Percentiles rank a stretch among this genome's conserved stretches.
Evolutionary conservation across 768 basidiomycete species (phyloP).

Genomic region (Gloeostereum incarnatum): DNA sequence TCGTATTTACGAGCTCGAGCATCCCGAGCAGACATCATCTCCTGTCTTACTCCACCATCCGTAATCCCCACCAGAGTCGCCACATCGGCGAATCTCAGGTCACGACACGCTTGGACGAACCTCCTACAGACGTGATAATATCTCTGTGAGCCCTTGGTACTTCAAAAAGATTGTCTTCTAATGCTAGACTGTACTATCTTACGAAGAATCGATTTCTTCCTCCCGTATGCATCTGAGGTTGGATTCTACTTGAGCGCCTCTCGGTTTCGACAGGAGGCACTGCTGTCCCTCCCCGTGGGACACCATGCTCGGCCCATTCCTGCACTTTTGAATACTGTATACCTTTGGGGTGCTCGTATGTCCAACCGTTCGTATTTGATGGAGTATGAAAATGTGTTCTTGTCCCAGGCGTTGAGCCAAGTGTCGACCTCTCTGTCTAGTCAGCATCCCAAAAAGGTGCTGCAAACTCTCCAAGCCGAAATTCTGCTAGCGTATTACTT

Average conservation of each 20-base stretch:
- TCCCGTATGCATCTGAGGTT: conserved; percentile 37
- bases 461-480: conserved; percentile 44
- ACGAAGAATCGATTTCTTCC: conserved; percentile 26
- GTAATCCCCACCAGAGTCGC: conserved; percentile 13
- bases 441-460: conserved; percentile 27
- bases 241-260: conserved; percentile 48
- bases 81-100: conserved; percentile 1
- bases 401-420: conserved; percentile 32
- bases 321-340: conserved; percentile 27
- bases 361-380: conserved; percentile 17
- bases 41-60: conserved; percentile 26
- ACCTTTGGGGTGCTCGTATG: conserved; percentile 27
- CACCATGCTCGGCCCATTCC: conserved; percentile 25
- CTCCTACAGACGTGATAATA: conserved; percentile 18
- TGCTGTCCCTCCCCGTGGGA: conserved; percentile 20
- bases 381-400: conserved; percentile 21
- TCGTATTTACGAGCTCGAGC: conserved; percentile 34
- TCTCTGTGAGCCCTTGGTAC: conserved; percentile 26
- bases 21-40: conserved; percentile 17
- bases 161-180: too few species aligned
- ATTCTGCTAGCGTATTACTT: conserved; percentile 49
- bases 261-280: conserved; percentile 32
- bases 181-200: not conserved
- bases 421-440: conserved; percentile 26
- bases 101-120: too few species aligned